Base-by-base conservation (phyloP, 169 alveolate species). In the Plasmodium sp. region DNA sequence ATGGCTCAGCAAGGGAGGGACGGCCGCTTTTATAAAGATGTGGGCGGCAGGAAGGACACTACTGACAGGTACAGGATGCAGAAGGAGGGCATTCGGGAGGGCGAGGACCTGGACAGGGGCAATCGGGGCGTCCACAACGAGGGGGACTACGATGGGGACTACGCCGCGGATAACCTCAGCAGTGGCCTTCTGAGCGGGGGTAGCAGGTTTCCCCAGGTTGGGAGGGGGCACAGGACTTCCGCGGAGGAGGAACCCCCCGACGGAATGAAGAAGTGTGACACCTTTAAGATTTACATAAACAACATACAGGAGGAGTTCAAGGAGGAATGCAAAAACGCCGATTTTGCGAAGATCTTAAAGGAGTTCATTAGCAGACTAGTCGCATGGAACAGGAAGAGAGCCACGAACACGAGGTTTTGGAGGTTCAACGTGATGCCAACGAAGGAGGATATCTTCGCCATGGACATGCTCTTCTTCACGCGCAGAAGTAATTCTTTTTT, bases 241-340 rank as follows among this genome's bases (percentile, higher is more conserved):
- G 41, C 5, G 39, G 39, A 67, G 77, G 51, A 45, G 62, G 81
- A 75, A 51, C 36, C 54, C 31, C 27, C 41, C 45, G 93, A 85
- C 34, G 18, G 18, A 33, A 2, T 51, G 22, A 41, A 74, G 48
- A 85, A 34, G 67, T 48, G 79, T 48, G 85, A 85, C 67, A n/a
- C 48, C 45, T 85, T 85, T 39, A 85, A 31, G 33, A 54, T 58
- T 12, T 85, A 85, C 54, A 51, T 85, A 75, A 85, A 85, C 9
- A 85, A 48, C 67, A 45, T 85, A 73, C 56, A 85, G 41, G 93
- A 85, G 51, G 86, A 85, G 58, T 85, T 85, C 54, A 85, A 34
- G 80, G 84, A 85, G 39, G 81, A 85, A 16, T 85, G 93, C 62
- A 85, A 85, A 67, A 85, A 85, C 54, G 62, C 56, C 39, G 81